phyloP scores from a whole-genome alignment of 345 rosid genomes.

The Atalantia buxifolia region DNA sequence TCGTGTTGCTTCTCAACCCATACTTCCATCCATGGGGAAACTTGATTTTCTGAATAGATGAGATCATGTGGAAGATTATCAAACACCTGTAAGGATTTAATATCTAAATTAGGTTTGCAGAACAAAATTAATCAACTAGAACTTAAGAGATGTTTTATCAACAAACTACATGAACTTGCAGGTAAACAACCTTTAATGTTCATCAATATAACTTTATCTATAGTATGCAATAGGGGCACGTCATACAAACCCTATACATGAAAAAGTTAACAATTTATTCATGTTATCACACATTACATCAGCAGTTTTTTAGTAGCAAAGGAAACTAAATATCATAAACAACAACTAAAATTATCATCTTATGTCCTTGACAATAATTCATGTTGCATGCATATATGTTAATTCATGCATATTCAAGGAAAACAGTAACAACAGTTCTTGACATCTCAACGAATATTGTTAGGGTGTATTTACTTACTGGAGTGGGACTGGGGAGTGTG shows the following conservation, averaged over 20 bases:
- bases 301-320: background rate
- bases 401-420: background rate
- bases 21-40: conserved; percentile 91
- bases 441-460: background rate
- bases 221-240: background rate
- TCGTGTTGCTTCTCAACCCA: conserved; percentile 76
- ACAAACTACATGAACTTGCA: background rate
- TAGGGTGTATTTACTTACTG: too few species aligned
- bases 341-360: background rate
- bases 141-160: background rate
- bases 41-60: conserved; percentile 74
- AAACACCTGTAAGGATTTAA: conserved; percentile 62
- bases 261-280: background rate
- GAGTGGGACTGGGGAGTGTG: too few species aligned
- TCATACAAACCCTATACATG: background rate
- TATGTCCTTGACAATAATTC: background rate
- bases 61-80: conserved; percentile 99
- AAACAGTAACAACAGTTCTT: background rate
- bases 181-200: background rate
- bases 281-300: background rate
- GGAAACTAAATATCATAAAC: background rate
- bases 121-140: background rate
- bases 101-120: background rate
- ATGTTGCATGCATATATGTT: background rate
- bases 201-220: background rate